phyloP scores from a whole-genome alignment of 2,329 filamentous ascomycete genomes.

The Colletotrichum somersetense region DNA sequence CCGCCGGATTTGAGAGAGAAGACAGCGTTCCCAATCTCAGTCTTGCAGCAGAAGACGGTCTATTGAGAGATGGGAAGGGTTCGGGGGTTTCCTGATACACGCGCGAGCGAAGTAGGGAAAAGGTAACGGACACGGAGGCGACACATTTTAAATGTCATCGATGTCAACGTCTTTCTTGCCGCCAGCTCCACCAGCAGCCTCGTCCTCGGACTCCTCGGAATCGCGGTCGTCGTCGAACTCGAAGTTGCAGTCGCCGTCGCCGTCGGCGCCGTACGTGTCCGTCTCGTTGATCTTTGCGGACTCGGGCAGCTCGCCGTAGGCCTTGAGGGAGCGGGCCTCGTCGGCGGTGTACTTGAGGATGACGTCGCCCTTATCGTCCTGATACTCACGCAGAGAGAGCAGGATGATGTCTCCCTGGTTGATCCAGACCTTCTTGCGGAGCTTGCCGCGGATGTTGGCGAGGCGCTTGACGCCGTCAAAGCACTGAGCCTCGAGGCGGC shows the following conservation, averaged over 20 bases:
- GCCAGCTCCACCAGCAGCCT: slow-evolving; percentile 66
- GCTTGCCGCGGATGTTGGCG: slow-evolving; percentile 83
- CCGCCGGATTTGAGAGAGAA: slow-evolving; percentile 70
- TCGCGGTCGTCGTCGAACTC: slow-evolving; percentile 97
- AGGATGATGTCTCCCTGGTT: slow-evolving; percentile 97
- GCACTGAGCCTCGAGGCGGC: slow-evolving; percentile 90
- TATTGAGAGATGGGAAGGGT: slow-evolving; percentile 34
- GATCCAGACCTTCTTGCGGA: slow-evolving; percentile 99
- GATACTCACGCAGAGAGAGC: slow-evolving; percentile 89
- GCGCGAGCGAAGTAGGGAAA: slow-evolving; percentile 4
- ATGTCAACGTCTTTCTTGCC: slow-evolving; percentile 86
- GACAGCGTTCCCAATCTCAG: slow-evolving; percentile 64
- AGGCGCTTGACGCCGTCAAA: slow-evolving; percentile 92
- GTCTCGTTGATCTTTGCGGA: slow-evolving; percentile 99
- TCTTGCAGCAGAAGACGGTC: slow-evolving; percentile 17
- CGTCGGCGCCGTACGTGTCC: slow-evolving; percentile 91
- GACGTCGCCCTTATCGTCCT: slow-evolving; percentile 96
- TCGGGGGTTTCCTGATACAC: slow-evolving; percentile 28
- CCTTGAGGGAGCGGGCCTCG: slow-evolving; percentile 94
- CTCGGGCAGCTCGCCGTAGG: slow-evolving; percentile 97
- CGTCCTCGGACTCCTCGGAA: slow-evolving; percentile 65
- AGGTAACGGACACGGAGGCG: slow-evolving; percentile 17
- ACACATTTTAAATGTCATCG: slow-evolving; percentile 83
- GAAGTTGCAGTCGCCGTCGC: slow-evolving; percentile 96
- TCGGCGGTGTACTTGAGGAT: slow-evolving; percentile 97